Conservation (phyloP, 1,284 basidiomycete genomes). For the Ceratobasidium sp. region DNA sequence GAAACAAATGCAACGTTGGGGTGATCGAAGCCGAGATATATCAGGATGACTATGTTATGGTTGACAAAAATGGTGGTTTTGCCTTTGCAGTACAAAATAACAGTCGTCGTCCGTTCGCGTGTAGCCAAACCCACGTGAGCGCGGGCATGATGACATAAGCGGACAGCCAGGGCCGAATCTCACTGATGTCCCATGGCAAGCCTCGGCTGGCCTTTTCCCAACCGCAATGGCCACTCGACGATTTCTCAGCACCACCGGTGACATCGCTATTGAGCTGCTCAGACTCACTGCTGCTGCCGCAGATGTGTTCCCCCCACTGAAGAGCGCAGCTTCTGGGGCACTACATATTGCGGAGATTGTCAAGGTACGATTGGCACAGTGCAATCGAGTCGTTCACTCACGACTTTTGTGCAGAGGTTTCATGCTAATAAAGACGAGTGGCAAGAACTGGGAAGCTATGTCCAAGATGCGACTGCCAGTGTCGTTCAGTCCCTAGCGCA, state of each 20-base stretch:
- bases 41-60: too few species aligned
- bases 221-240: background rate
- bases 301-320: conserved; percentile 1
- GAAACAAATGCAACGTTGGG: too few species aligned
- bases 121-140: too few species aligned
- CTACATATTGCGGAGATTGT: background rate
- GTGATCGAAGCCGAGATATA: too few species aligned
- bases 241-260: background rate
- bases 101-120: too few species aligned
- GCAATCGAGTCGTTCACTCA: background rate
- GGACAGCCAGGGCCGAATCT: too few species aligned
- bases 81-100: too few species aligned
- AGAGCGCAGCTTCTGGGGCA: conserved; percentile 3
- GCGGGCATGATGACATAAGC: too few species aligned
- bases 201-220: background rate
- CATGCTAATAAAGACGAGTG: background rate
- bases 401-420: background rate
- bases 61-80: too few species aligned
- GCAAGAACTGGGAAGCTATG: background rate
- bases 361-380: background rate
- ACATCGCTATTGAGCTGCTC: background rate
- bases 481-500: background rate
- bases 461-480: background rate
- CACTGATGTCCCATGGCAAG: too few species aligned
- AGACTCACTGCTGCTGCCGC: background rate